Evolutionary conservation across 345 rosid species (phyloP).

Genomic region (Eucalyptus urophylla): DNA sequence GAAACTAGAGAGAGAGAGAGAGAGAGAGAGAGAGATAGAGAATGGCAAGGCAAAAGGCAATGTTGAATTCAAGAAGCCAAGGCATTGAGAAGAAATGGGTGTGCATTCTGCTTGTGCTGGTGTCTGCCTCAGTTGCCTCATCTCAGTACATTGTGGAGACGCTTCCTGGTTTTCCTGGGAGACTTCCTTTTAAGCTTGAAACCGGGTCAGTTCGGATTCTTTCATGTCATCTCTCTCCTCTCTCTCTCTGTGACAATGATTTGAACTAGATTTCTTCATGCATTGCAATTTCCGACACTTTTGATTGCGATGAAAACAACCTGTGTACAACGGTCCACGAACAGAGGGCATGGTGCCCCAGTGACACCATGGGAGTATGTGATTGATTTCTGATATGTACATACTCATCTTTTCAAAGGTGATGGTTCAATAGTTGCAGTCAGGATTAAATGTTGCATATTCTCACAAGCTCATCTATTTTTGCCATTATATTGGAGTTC

Average conservation of each 20-base stretch:
- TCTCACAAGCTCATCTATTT: background rate
- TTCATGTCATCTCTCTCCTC: background rate
- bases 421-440: background rate
- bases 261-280: background rate
- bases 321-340: background rate
- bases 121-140: background rate
- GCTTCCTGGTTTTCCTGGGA: background rate
- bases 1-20: too few species aligned
- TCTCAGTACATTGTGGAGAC: background rate
- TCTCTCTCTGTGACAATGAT: background rate
- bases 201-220: background rate
- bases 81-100: background rate
- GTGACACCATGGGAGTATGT: background rate
- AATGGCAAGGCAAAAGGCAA: background rate
- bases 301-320: background rate
- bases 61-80: background rate
- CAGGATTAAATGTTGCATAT: background rate
- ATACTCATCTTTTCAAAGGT: background rate
- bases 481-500: background rate
- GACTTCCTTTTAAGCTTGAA: background rate
- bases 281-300: background rate
- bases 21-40: background rate
- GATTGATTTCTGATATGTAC: background rate
- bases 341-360: background rate
- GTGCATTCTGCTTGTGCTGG: background rate